Percentiles rank a stretch among this genome's conserved stretches.
Evolutionary conservation across 1,284 basidiomycete genomes (phyloP).

Genomic region (Flammula alnicola): DNA sequence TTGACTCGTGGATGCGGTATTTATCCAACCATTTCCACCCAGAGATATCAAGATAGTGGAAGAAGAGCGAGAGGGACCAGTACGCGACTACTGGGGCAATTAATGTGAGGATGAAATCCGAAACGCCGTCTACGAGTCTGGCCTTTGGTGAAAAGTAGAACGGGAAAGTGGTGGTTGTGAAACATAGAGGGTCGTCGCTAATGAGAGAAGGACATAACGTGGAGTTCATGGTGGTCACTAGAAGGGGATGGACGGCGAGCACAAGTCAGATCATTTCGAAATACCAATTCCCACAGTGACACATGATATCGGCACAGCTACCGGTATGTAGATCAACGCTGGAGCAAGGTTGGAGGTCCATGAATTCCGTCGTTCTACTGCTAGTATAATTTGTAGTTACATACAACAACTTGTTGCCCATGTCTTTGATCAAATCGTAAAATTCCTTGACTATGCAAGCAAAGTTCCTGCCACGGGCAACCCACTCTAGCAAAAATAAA

Average conservation of each 20-base stretch:
- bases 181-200: conserved; percentile 34
- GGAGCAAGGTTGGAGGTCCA: too few relatives aligned
- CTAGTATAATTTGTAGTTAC: too few relatives aligned
- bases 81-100: conserved; percentile 84
- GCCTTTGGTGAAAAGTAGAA: conserved; percentile 67
- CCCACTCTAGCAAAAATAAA: too few relatives aligned
- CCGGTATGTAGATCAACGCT: too few relatives aligned
- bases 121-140: conserved; percentile 61
- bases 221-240: conserved; percentile 32
- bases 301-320: too few relatives aligned
- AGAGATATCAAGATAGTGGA: conserved; percentile 81
- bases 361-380: too few relatives aligned
- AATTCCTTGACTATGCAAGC: too few relatives aligned
- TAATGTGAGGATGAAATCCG: conserved; percentile 80
- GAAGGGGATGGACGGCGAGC: conserved; percentile 1
- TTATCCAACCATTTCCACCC: conserved; percentile 82
- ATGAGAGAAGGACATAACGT: conserved; percentile 28
- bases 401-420: too few relatives aligned
- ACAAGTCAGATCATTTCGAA: conserved; percentile 12
- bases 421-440: too few relatives aligned
- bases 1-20: conserved; percentile 88
- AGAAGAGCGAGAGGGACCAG: conserved; percentile 84
- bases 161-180: conserved; percentile 38
- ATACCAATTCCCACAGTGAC: conserved; percentile 10
- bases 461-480: too few relatives aligned